phyloP scores from a whole-genome alignment of 2,329 filamentous ascomycete genomes.

The Orbilia javanica region DNA sequence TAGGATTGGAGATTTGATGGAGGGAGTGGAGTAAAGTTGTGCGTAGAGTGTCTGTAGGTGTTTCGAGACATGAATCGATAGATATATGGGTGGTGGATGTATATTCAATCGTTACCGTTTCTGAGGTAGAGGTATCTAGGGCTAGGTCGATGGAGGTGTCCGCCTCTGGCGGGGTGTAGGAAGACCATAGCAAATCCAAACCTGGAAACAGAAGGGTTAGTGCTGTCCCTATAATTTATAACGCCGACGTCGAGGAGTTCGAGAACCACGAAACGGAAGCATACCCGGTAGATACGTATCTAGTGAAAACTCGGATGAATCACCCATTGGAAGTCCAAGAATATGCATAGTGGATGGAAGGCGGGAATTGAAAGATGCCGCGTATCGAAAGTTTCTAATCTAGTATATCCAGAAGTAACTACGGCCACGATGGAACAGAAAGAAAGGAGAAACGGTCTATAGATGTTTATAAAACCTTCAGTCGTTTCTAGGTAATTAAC shows the following conservation, averaged over 20 bases:
- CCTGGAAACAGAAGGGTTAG: neutral
- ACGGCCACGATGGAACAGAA: no score
- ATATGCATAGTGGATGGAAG: neutral
- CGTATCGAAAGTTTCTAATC: neutral
- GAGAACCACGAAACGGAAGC: no score
- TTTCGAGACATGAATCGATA: neutral
- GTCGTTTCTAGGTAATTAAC: no score
- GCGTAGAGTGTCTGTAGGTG: slow-evolving; percentile 2
- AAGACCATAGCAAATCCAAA: neutral
- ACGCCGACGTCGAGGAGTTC: no score
- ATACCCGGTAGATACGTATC: neutral
- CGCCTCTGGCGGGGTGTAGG: neutral
- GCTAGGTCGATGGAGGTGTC: no score
- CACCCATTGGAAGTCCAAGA: neutral
- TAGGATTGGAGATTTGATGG: neutral
- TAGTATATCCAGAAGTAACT: neutral
- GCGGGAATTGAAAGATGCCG: no score
- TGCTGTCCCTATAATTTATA: no score
- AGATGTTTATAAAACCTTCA: no score
- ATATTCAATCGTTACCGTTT: neutral
- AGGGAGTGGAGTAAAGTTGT: neutral
- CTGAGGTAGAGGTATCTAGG: neutral
- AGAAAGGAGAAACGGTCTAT: no score
- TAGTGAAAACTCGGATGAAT: neutral
- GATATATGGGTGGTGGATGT: neutral